A percentile compares a stretch with the other conserved stretches of the same genome.
Conservation (phyloP, 1,284 basidiomycete species). For the Cryptococcus neoformans region DNA sequence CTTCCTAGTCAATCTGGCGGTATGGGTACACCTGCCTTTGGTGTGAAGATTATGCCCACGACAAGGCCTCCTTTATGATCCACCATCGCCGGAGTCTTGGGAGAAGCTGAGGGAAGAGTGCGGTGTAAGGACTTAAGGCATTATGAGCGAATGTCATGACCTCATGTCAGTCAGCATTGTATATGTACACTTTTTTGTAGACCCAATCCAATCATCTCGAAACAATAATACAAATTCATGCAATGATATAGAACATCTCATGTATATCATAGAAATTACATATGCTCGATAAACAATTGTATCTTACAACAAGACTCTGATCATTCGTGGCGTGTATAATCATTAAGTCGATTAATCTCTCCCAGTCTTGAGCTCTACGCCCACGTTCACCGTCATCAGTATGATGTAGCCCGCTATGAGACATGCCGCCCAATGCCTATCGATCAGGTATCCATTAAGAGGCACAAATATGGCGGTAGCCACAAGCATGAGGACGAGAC, state of each 20-base stretch:
- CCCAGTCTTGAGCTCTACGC: conserved; percentile 61
- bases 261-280: no score
- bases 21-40: conserved; percentile 21
- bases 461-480: conserved; percentile 82
- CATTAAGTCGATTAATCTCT: conserved; percentile 7
- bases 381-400: conserved; percentile 69
- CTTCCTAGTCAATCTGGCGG: conserved; percentile 13
- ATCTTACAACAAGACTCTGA: background rate
- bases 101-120: background rate
- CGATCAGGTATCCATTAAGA: conserved; percentile 74
- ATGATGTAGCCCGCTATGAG: conserved; percentile 70
- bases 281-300: background rate
- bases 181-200: background rate
- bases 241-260: background rate
- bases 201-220: background rate
- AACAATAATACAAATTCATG: background rate
- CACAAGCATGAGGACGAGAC: conserved; percentile 69
- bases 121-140: no score
- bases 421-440: conserved; percentile 72
- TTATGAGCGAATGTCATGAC: background rate
- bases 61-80: conserved; percentile 33
- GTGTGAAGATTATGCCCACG: conserved; percentile 34
- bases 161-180: no score
- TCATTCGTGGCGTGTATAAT: background rate
- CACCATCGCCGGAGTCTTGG: background rate